A percentile compares a stretch with the other conserved stretches of the same genome.
Evolutionary conservation across 768 basidiomycete genomes (phyloP).

Genomic region (Dacryopinax primogenitus): DNA sequence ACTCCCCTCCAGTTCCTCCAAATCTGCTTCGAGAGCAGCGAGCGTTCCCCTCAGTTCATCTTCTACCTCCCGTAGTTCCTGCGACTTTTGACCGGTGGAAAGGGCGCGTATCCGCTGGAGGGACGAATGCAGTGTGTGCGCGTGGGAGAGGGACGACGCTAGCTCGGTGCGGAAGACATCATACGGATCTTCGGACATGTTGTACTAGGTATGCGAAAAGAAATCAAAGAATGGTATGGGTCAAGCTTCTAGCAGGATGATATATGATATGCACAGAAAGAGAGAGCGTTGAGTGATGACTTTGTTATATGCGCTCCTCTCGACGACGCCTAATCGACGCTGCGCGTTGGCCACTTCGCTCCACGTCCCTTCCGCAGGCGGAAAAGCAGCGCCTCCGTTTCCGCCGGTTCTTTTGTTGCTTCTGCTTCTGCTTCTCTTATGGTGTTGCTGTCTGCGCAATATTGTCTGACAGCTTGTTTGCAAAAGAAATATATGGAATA

Average conservation of each 20-base stretch:
- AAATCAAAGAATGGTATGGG: background rate
- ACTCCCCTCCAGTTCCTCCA: conserved; percentile 88
- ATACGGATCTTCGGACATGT: conserved; percentile 51
- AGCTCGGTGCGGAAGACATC: conserved; percentile 78
- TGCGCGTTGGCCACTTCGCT: too few species aligned
- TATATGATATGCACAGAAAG: background rate
- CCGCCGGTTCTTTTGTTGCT: too few species aligned
- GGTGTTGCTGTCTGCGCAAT: too few species aligned
- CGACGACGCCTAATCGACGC: too few species aligned
- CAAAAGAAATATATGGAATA: too few species aligned
- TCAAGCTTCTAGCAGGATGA: background rate
- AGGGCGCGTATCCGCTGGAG: conserved; percentile 52
- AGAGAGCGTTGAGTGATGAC: too few species aligned
- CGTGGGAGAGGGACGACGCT: conserved; percentile 56
- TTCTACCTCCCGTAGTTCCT: conserved; percentile 19
- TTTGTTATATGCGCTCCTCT: too few species aligned
- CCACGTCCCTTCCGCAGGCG: too few species aligned
- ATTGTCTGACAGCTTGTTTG: too few species aligned
- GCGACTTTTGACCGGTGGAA: background rate
- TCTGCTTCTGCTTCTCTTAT: too few species aligned
- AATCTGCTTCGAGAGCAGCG: conserved; percentile 65
- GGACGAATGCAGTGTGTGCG: conserved; percentile 57
- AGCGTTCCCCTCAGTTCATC: conserved; percentile 63
- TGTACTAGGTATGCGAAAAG: background rate
- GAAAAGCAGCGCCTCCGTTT: too few species aligned